These are phyloP conservation scores for Talaromyces adpressus DNA, from an alignment of 495 filamentous ascomycete genomes.

Conservation along the genomic window DNA sequence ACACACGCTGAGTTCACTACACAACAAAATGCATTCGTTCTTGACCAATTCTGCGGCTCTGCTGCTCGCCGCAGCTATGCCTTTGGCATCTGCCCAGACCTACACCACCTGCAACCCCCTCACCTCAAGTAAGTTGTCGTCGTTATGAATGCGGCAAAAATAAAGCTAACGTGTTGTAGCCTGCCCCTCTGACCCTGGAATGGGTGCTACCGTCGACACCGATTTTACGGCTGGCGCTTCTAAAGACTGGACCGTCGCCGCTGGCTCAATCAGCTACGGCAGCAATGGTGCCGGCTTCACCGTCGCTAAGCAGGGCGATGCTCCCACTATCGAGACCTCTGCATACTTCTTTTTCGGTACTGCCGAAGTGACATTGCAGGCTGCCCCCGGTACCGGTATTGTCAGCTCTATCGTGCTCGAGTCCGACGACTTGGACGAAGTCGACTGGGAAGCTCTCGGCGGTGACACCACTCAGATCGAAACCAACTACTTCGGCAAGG, in stretches of 20 bases:
- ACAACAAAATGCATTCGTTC: conserved; percentile 3
- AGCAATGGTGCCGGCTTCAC: conserved; percentile 60
- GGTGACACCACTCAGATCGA: conserved; percentile 61
- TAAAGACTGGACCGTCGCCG: conserved; percentile 55
- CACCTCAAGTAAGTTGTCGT: conserved; percentile 17
- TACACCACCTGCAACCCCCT: conserved; percentile 38
- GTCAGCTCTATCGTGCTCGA: conserved; percentile 77
- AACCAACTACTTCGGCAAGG: conserved; percentile 95
- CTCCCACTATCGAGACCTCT: conserved; percentile 65
- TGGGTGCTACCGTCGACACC: conserved; percentile 49
- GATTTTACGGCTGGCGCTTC: conserved; percentile 60
- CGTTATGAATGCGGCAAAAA: neutral
- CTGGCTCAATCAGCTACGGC: conserved; percentile 47
- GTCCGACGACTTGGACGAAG: conserved; percentile 90
- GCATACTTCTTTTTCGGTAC: conserved; percentile 77
- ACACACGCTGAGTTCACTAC: neutral
- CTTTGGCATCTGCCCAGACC: conserved; percentile 37
- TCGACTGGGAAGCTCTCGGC: conserved; percentile 71
- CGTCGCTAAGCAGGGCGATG: conserved; percentile 61
- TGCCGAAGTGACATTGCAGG: conserved; percentile 64
- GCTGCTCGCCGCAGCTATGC: conserved; percentile 29
- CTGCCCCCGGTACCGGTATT: conserved; percentile 65
- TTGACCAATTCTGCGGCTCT: conserved; percentile 22
- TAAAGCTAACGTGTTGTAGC: conserved; percentile 15
- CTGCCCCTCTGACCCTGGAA: conserved; percentile 58